Evolutionary conservation across 1,284 basidiomycete genomes (phyloP), one percentile per base, ranked within the genome.

Genomic region (Leucoagaricus sp.): DNA sequence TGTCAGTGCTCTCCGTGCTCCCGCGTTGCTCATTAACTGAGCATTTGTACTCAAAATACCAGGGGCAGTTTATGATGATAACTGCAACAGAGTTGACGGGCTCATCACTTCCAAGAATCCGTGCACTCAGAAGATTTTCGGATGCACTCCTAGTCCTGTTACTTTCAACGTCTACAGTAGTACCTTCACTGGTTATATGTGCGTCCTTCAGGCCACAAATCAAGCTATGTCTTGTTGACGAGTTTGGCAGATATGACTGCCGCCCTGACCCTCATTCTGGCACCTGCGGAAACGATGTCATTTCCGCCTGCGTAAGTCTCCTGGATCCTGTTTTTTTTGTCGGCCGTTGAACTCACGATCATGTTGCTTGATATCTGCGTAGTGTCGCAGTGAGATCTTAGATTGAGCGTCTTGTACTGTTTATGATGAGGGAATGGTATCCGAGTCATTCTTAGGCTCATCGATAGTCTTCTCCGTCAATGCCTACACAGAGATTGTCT

Each of bases 291-390:
- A 59, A 53, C 29, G 63, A 64, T 58, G 51, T 60, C 25, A 67
- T 70, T 28, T 69, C 68, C 12, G 66, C 69, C 55, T 70, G 67
- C 55, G 66, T 69, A 58, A 59, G 67, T 64, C 5, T 13, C 25
- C 41, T 23, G 21, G 21, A 44, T 48, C 13, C 8, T 55, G 8
- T 6, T 19, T 15, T 10, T 7, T 46, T n/a, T 15, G 9, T 13
- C 8, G 8, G 25, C 36, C 7, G n/a, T n/a, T n/a, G n/a, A n/a
- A n/a, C n/a, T n/a, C n/a, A n/a, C 12, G 31, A 12, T 12, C 12
- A 33, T 4, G 12, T 25, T 41, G 15, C 36, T 53, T 8, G 25
- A 31, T 21, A 12, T 26, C 7, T 6, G 25, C 46, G 19, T 33
- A 59, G 64, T 65, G 64, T 53, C 59, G 61, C 38, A 62, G 62